Percentiles rank a stretch among this genome's conserved stretches.
Conservation (phyloP, 179 eudicot genomes). For the Spergularia azorica region DNA sequence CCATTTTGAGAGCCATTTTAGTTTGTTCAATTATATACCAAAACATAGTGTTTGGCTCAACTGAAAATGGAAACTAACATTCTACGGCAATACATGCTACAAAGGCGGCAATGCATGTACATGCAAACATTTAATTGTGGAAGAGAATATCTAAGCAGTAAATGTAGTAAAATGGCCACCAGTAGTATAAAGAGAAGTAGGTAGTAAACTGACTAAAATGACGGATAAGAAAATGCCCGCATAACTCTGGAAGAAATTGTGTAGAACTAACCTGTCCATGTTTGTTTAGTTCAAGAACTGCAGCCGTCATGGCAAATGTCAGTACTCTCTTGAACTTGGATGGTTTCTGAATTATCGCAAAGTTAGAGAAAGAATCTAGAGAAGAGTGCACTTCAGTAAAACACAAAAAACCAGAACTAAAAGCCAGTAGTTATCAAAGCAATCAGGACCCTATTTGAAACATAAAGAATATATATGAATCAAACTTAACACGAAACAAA, state of each 20-base stretch:
- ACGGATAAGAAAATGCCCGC: not conserved
- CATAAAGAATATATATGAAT: not conserved
- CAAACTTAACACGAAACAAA: not conserved
- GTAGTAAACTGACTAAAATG: not conserved
- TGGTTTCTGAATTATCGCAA: conserved; percentile 52
- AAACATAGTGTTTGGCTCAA: no score
- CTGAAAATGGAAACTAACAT: no score
- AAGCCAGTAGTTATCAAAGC: not conserved
- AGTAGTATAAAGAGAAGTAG: no score
- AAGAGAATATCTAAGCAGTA: no score
- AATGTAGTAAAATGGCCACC: no score
- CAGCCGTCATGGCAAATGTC: conserved; percentile 54
- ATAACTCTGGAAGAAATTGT: not conserved
- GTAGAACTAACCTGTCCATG: conserved; percentile 49
- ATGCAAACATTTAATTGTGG: no score
- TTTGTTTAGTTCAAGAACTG: conserved; percentile 47
- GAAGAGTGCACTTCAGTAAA: conserved; percentile 8
- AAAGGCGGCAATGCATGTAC: no score
- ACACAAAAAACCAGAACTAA: conserved; percentile 2
- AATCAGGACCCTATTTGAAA: not conserved
- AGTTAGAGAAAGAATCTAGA: conserved; percentile 9
- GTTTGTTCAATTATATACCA: no score
- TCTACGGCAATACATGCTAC: no score
- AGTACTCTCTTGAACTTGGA: conserved; percentile 55
- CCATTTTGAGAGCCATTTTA: no score